A percentile compares a stretch with the other conserved stretches of the same genome.
Evolutionary conservation across 768 basidiomycete genomes (phyloP).

Genomic region (Serendipita sp.): DNA sequence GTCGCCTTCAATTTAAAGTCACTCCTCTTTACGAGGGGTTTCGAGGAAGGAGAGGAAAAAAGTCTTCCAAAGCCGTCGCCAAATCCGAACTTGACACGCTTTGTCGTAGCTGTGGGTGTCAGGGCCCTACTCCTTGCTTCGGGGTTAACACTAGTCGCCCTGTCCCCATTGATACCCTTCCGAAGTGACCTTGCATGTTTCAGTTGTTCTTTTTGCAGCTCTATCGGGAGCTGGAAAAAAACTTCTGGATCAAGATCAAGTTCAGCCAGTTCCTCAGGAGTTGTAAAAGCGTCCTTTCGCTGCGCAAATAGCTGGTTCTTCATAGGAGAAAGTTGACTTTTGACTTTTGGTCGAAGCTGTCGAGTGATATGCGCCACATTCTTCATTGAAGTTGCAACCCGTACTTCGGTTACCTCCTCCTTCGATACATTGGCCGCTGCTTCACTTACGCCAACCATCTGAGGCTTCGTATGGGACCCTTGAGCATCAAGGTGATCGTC

Average conservation of each 20-base stretch:
- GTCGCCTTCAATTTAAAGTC: conserved; percentile 31
- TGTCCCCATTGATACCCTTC: conserved; percentile 11
- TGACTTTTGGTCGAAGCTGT: conserved; percentile 44
- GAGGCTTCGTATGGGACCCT: neutral
- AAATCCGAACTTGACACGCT: neutral
- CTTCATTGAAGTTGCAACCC: conserved; percentile 17
- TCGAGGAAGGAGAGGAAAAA: conserved; percentile 23
- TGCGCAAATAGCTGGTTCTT: conserved; percentile 26
- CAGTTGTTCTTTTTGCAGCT: conserved; percentile 61
- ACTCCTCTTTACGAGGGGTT: conserved; percentile 41
- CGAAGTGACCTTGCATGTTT: conserved; percentile 19
- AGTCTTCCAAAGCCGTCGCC: conserved; percentile 8
- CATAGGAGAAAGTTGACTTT: conserved; percentile 24
- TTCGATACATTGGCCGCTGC: neutral
- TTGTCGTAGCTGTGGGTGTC: no score
- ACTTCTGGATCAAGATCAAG: conserved; percentile 63
- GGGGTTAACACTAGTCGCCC: conserved; percentile 1
- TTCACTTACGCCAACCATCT: neutral
- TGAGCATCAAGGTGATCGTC: neutral
- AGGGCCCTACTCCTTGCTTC: no score
- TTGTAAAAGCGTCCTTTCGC: conserved; percentile 26
- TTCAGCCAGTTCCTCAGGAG: conserved; percentile 40
- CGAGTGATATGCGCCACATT: conserved; percentile 44
- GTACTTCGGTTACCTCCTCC: conserved; percentile 8
- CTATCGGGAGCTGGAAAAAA: conserved; percentile 44